phyloP scores from a whole-genome alignment of 163 green algal species.

The Picocystis sp. region DNA sequence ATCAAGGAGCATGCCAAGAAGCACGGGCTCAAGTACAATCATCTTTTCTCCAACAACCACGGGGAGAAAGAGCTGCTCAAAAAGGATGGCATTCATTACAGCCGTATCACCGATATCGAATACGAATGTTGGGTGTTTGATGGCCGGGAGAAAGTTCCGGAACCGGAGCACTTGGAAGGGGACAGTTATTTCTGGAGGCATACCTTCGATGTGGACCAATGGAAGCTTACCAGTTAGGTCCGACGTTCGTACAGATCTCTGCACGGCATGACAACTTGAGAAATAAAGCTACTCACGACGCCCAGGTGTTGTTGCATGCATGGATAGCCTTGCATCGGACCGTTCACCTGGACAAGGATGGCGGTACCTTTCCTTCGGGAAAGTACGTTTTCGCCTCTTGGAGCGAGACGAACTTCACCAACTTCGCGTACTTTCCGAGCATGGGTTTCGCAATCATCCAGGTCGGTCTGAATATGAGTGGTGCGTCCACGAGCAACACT shows the following conservation, averaged over 20 bases:
- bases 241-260: too few relatives aligned
- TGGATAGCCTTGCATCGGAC: too few relatives aligned
- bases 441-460: constrained; percentile 50
- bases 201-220: neutral
- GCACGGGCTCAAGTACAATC: constrained; percentile 9
- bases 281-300: too few relatives aligned
- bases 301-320: too few relatives aligned
- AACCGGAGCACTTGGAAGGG: too few relatives aligned
- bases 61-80: constrained; percentile 14
- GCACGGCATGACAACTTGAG: too few relatives aligned
- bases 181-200: constrained; percentile 1
- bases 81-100: constrained; percentile 16
- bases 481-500: constrained; percentile 71
- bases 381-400: too few relatives aligned
- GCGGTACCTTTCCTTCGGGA: too few relatives aligned
- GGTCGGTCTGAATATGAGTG: constrained; percentile 58
- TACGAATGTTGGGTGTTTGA: constrained; percentile 12
- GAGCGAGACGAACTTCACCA: too few relatives aligned
- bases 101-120: constrained; percentile 22
- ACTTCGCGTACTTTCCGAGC: constrained; percentile 56
- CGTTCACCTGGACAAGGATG: too few relatives aligned
- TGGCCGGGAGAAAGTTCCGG: too few relatives aligned
- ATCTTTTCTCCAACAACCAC: constrained; percentile 1
- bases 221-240: too few relatives aligned
- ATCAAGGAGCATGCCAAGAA: constrained; percentile 8